phyloP scores from a whole-genome alignment of 495 filamentous ascomycete species.

The Cercophora sp. region DNA sequence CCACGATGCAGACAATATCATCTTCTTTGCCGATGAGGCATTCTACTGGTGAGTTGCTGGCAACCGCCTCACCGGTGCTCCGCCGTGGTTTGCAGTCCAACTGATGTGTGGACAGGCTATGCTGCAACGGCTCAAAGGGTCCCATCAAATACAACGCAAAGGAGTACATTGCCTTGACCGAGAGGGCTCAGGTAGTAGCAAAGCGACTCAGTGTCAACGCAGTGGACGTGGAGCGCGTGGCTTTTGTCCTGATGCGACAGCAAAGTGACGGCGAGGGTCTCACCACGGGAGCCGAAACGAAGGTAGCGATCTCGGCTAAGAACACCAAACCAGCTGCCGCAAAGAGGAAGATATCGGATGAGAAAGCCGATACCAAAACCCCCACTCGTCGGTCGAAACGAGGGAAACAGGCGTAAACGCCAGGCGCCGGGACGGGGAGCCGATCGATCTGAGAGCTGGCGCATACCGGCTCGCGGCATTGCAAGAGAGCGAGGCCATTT shows the following conservation, averaged over 20 bases:
- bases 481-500: too few relatives aligned
- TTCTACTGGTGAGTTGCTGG: too few relatives aligned
- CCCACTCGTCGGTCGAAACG: constrained; percentile 30
- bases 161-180: constrained; percentile 57
- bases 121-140: constrained; percentile 39
- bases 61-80: too few relatives aligned
- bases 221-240: constrained; percentile 63
- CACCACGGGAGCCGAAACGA: background rate
- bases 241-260: constrained; percentile 52
- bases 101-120: too few relatives aligned
- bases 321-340: constrained; percentile 9
- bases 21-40: constrained; percentile 76
- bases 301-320: background rate
- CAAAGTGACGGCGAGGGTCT: background rate
- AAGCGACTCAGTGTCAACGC: constrained; percentile 51
- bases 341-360: constrained; percentile 34
- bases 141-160: constrained; percentile 60
- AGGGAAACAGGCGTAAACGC: constrained; percentile 23
- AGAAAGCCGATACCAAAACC: constrained; percentile 14
- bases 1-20: constrained; percentile 50
- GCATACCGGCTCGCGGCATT: too few relatives aligned
- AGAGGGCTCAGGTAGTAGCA: constrained; percentile 40
- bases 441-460: too few relatives aligned
- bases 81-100: too few relatives aligned
- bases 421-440: too few relatives aligned